Percentiles rank a stretch among this genome's conserved stretches.
These are phyloP conservation scores for Linnemannia schmuckeri DNA, from an alignment of 192 early-diverging fungal genomes.

Conservation along the genomic window DNA sequence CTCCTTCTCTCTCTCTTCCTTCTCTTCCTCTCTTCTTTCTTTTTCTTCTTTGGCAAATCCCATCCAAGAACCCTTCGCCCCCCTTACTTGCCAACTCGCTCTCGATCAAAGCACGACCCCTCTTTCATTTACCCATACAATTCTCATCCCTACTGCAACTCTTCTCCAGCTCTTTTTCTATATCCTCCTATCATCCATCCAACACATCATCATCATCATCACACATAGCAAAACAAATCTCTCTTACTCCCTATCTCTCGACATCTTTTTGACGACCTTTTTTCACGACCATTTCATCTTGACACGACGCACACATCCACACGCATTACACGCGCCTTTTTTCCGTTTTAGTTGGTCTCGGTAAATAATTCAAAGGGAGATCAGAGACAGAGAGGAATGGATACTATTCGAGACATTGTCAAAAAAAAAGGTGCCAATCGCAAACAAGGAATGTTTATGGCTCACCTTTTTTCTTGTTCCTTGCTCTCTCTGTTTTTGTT, in stretches of 20 bases:
- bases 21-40: conserved; percentile 39
- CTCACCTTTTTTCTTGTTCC: background rate
- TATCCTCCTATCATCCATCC: background rate
- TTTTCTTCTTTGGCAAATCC: background rate
- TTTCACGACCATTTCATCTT: background rate
- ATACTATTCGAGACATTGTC: no score
- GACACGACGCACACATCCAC: background rate
- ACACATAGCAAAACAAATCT: background rate
- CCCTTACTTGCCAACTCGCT: background rate
- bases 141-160: background rate
- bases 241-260: background rate
- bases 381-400: background rate
- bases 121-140: background rate
- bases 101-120: background rate
- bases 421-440: no score
- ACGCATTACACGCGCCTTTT: background rate
- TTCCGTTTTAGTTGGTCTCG: background rate
- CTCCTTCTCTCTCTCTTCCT: conserved; percentile 46
- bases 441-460: no score
- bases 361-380: background rate
- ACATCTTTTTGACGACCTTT: background rate
- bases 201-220: background rate
- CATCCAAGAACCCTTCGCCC: background rate
- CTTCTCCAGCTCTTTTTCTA: background rate
- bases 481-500: background rate